Evolutionary conservation across 352 stramenopile genomes (phyloP), one percentile per base, ranked within the genome.

Genomic region (Phytophthora pseudosyringae): DNA sequence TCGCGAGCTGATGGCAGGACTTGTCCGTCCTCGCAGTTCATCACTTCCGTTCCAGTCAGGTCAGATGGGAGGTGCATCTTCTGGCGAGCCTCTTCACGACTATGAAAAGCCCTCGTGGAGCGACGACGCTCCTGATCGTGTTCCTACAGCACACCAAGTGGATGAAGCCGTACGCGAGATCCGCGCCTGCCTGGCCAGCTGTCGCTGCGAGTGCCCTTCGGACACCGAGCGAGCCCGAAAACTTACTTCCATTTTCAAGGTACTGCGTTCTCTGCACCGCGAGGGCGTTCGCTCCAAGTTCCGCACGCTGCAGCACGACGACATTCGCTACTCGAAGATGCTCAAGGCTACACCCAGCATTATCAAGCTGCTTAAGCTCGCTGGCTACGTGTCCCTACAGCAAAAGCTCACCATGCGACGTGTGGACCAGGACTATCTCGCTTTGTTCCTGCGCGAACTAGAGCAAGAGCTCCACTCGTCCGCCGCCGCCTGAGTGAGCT

Each of bases 291-390:
- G 80, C 6, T 90, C 80, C 36, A 83, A 86, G 60, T 91, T 86
- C 57, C 79, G 80, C 36, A 83, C 82, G 31, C 54, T 93, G 25
- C 73, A 83, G 29, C 79, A 91, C 56, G 80, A 87, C 33, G 80
- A 89, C 43, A 88, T 93, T 56, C 80, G 80, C 46, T 93, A 93
- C 63, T 73, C 77, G 3, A 81, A 82, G 49, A 78, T 91, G 62
- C 66, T 90, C 26, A 53, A 84, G 44, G 78, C 86, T 33, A 89
- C 82, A 9, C 85, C 85, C 28, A 93, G 85, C 57, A 80, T 93
- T 62, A 83, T 93, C 33, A 79, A 85, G 67, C 61, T 93, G 46
- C 73, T 93, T n/a, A 86, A 87, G 48, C 72, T 93, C 33, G 81
- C 85, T 44, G 85, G 85, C 9, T 93, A 91, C 53, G 78, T 91